Conservation (phyloP, 1,284 basidiomycete genomes). For the Dichomitus squalens region DNA sequence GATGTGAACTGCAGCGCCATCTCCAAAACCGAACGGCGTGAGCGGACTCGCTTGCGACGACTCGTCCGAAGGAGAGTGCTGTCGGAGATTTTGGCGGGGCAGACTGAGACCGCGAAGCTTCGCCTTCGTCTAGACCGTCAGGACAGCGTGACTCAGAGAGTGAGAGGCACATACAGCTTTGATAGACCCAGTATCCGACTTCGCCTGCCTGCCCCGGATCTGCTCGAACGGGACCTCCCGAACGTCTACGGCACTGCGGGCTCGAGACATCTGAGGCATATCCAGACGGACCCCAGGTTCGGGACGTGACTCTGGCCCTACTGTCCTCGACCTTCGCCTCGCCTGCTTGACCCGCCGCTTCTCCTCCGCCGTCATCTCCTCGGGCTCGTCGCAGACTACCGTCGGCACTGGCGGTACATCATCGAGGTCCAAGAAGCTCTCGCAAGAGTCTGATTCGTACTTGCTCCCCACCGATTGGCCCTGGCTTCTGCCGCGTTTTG, state of each 20-base stretch:
- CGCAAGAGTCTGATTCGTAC: slow-evolving; percentile 20
- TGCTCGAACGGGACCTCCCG: slow-evolving; percentile 26
- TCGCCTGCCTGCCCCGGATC: slow-evolving; percentile 27
- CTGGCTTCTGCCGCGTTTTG: slow-evolving; percentile 22
- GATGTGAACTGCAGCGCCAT: slow-evolving; percentile 28
- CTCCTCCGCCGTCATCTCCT: slow-evolving; percentile 16
- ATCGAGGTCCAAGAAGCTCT: slow-evolving; percentile 21
- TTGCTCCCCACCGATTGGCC: slow-evolving; percentile 19
- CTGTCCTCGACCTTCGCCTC: slow-evolving; percentile 19
- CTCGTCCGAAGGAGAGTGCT: slow-evolving; percentile 35
- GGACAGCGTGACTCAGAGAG: neutral
- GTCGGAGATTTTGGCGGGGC: slow-evolving; percentile 37
- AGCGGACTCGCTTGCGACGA: slow-evolving; percentile 39
- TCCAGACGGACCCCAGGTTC: slow-evolving; percentile 7
- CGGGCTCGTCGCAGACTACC: slow-evolving; percentile 24
- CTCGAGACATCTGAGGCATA: slow-evolving; percentile 16
- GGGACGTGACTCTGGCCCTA: slow-evolving; percentile 13
- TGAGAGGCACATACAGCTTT: slow-evolving; percentile 24
- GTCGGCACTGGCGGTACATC: slow-evolving; percentile 26
- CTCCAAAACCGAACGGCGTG: slow-evolving; percentile 33
- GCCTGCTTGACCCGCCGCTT: slow-evolving; percentile 12
- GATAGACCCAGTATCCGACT: slow-evolving; percentile 32
- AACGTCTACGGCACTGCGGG: slow-evolving; percentile 28
- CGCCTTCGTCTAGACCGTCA: slow-evolving; percentile 18
- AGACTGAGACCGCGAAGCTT: slow-evolving; percentile 39